Evolutionary conservation across 1,284 basidiomycete genomes (phyloP).

Genomic region (Fomitopsis schrenkii): DNA sequence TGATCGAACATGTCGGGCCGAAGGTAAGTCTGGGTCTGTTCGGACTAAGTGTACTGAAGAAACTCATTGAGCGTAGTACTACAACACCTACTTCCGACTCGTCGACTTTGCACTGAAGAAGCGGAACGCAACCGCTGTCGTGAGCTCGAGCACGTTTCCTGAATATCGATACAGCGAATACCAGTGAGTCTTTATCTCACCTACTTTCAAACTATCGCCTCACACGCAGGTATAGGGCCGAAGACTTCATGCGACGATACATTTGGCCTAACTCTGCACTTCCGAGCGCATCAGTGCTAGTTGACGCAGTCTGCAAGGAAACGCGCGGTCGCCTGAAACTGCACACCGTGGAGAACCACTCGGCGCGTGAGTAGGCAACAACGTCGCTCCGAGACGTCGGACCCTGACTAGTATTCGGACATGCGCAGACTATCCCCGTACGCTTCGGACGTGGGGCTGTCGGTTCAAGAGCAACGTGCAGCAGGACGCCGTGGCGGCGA

Average conservation of each 20-base stretch:
- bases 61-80: slow-evolving; percentile 31
- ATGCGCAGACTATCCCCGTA: slow-evolving; percentile 75
- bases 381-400: neutral
- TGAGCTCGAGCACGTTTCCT: slow-evolving; percentile 83
- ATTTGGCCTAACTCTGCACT: slow-evolving; percentile 92
- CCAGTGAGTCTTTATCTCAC: slow-evolving; percentile 44
- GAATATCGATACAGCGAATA: slow-evolving; percentile 68
- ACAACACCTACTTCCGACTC: slow-evolving; percentile 76
- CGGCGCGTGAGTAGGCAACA: slow-evolving; percentile 51
- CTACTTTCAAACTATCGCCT: slow-evolving; percentile 4
- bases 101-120: slow-evolving; percentile 80
- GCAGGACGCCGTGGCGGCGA: slow-evolving; percentile 50
- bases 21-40: slow-evolving; percentile 32
- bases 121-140: slow-evolving; percentile 62
- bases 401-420: neutral
- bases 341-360: slow-evolving; percentile 84
- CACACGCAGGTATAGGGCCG: slow-evolving; percentile 44
- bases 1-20: slow-evolving; percentile 83
- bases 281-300: slow-evolving; percentile 74
- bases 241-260: slow-evolving; percentile 88
- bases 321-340: slow-evolving; percentile 76
- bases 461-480: slow-evolving; percentile 64
- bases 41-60: neutral
- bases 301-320: slow-evolving; percentile 60
- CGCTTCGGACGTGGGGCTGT: slow-evolving; percentile 84